Conservation (phyloP, 768 basidiomycete species). For the Pisolithus sp. region DNA sequence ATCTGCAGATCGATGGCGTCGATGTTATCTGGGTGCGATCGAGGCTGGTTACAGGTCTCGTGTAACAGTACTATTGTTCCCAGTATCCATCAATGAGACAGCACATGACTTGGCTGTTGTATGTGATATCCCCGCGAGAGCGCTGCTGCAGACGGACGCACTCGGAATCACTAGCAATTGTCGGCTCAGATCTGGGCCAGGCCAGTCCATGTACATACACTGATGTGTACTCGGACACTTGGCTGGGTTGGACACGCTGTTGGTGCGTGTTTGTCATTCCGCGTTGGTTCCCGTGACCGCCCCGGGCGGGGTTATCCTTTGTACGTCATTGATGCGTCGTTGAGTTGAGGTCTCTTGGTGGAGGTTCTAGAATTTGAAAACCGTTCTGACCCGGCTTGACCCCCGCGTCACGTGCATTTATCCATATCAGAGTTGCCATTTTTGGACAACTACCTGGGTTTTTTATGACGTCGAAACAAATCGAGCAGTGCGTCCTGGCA, state of each 20-base stretch:
- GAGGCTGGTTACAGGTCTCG: neutral
- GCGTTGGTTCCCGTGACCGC: neutral
- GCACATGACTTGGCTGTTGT: slow-evolving; percentile 10
- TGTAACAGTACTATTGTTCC: neutral
- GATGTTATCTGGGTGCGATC: neutral
- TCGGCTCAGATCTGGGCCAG: slow-evolving; percentile 2
- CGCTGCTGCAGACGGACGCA: slow-evolving; percentile 6
- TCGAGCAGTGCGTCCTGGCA: slow-evolving; percentile 15
- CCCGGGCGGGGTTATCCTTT: neutral
- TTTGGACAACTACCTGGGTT: slow-evolving; percentile 15
- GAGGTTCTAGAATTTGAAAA: neutral
- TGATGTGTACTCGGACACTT: too few relatives aligned
- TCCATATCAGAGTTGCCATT: slow-evolving; percentile 17
- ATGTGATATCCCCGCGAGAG: neutral
- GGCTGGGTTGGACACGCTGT: neutral
- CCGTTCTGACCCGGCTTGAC: neutral
- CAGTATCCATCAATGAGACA: neutral
- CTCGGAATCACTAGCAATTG: neutral
- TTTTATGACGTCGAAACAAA: slow-evolving; percentile 10
- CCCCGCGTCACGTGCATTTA: slow-evolving; percentile 18
- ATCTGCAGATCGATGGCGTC: neutral
- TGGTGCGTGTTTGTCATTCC: neutral
- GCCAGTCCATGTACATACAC: too few relatives aligned
- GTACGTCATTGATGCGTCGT: neutral
- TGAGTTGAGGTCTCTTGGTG: neutral